Evolutionary conservation across 2,329 filamentous ascomycete genomes (phyloP), one percentile per base, ranked within the genome.

Genomic region (Cadophora malorum): DNA sequence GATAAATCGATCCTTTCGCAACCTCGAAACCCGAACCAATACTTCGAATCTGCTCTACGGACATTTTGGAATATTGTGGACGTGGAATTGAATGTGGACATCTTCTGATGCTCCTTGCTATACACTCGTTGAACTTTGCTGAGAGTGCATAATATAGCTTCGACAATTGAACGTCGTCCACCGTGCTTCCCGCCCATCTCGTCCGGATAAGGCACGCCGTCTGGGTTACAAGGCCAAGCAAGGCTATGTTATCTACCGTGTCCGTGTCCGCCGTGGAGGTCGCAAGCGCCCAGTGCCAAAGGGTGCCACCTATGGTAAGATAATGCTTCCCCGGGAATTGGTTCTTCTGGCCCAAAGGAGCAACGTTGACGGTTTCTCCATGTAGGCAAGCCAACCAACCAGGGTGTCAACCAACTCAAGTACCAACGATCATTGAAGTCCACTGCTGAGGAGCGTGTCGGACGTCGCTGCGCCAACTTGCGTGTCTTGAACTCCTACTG

Each of bases 181-280:
- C 91, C 95, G 96, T 83, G 96, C 96, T 82, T 96, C 94, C 80
- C 94, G 95, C 80, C 96, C 96, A 79, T 97, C 94, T 80, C 96
- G 96, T 84, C 96, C 96, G 81, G 96, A 99, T 88, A 99, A 99
- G 93, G 96, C 96, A 82, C 96, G 96, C 86, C 96, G 96, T 85
- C 93, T 99, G 79, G 96, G 96, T 80, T 99, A 99, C 93, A 99
- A 99, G 93, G 96, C 96, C 88, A 99, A 99, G 93, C 96, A 99
- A 88, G 96, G 96, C 85, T 99, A 98, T 89, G 96, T 99, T 83
- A 94, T 99, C 91, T 99, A 99, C 91, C 96, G 96, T 83, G 90
- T 96, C 81, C 96, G 96, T 83, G 96, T 99, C 79, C 92, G 96
- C 83, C 94, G 96, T 84, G 96, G 96, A 91, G 96, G 96, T 81